Conservation (phyloP, 352 stramenopile species). For the Globisporangium echinulatum region DNA sequence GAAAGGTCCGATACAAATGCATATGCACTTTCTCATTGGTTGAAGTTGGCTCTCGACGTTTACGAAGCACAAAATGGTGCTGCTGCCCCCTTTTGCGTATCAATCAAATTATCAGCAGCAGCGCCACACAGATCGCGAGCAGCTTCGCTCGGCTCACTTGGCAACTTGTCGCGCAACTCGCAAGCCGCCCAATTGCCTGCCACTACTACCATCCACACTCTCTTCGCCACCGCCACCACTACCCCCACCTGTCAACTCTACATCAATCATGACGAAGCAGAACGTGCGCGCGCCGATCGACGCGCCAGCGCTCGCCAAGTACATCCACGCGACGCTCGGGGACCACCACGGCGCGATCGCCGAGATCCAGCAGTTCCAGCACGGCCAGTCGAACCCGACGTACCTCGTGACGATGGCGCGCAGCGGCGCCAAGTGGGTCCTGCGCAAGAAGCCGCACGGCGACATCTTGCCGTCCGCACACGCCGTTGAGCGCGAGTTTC, state of each 20-base stretch:
- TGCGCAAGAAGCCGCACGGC: conserved; percentile 81
- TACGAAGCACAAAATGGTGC: not conserved
- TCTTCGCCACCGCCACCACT: not conserved
- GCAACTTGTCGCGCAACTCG: not conserved
- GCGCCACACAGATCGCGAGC: not conserved
- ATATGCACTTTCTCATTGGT: not conserved
- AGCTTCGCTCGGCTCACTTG: not conserved
- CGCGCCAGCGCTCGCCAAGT: conserved; percentile 32
- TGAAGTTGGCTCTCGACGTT: not conserved
- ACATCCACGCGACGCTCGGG: conserved; percentile 44
- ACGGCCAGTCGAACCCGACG: conserved; percentile 86
- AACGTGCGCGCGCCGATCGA: conserved; percentile 55
- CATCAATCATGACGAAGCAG: conserved; percentile 30
- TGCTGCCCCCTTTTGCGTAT: not conserved
- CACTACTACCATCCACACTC: no score
- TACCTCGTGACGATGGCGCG: conserved; percentile 66
- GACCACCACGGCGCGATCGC: conserved; percentile 42
- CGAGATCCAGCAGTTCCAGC: conserved; percentile 73
- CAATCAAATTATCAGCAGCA: not conserved
- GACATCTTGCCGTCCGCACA: conserved; percentile 76
- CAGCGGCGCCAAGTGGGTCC: conserved; percentile 56
- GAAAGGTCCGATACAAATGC: no score
- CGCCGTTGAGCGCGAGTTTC: conserved; percentile 75
- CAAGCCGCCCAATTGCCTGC: not conserved
- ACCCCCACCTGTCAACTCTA: not conserved